Conservation (phyloP, 805 yeast genomes). For the Yarrowia porcina region DNA sequence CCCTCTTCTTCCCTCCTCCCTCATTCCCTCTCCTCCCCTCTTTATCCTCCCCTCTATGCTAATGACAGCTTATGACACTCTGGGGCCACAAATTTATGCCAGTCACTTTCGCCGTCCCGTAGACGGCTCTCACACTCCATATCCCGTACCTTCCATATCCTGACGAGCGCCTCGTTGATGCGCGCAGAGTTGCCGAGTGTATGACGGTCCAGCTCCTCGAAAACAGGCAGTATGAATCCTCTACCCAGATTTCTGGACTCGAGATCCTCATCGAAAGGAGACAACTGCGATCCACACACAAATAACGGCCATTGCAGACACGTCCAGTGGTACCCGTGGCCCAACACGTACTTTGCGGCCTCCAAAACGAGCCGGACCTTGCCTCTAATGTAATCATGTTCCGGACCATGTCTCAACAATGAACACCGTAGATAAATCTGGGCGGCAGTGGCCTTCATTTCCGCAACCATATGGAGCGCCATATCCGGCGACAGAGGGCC, state of each 20-base stretch:
- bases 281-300: background rate
- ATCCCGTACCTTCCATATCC: constrained; percentile 5
- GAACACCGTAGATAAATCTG: constrained; percentile 16
- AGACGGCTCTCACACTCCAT: constrained; percentile 14
- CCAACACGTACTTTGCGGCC: background rate
- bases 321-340: constrained; percentile 20
- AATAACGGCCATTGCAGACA: constrained; percentile 6
- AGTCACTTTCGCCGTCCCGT: constrained; percentile 12
- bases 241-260: constrained; percentile 11
- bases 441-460: constrained; percentile 5
- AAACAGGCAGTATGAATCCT: constrained; percentile 1
- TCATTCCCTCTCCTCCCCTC: no score
- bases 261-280: constrained; percentile 5
- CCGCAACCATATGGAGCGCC: background rate
- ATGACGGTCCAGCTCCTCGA: constrained; percentile 13
- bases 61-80: constrained; percentile 14
- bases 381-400: constrained; percentile 12
- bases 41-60: background rate
- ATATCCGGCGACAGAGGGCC: constrained; percentile 3
- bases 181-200: constrained; percentile 5
- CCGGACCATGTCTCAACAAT: background rate
- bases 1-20: no score
- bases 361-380: constrained; percentile 7
- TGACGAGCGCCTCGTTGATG: constrained; percentile 11
- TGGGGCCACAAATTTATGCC: constrained; percentile 16